Base-by-base conservation (phyloP, 2,329 filamentous ascomycete genomes). In the Aspergillus japonicus region DNA sequence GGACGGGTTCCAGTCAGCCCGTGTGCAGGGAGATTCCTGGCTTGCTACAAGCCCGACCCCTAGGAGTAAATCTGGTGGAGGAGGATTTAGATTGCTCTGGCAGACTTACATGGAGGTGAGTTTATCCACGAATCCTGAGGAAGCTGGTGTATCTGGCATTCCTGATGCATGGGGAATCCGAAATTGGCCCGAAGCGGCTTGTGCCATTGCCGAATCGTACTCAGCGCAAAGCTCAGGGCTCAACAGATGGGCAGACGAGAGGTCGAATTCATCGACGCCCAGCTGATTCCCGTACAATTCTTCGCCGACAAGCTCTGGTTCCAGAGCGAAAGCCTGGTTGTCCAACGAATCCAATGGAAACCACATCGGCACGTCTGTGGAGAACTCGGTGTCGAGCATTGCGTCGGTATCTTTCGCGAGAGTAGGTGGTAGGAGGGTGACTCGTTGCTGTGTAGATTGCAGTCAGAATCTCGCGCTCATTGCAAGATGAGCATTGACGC, bases 251-350 rank as follows among this genome's bases (percentile, higher is more conserved):
- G 54, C 47, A 16, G 49, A 57, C 5, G 51, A 24, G 7, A 54
- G 19, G n/a, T 62, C 60, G 19, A 60, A 58, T n/a, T 54, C 57
- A 29, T 55, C 52, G 52, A 61, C 49, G 2, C 50, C 58, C 29
- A 59, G 55, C 6, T 58, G 61, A 31, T 48, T 55, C 51, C 58
- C 52, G 44, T 63, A 63, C 24, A 60, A 50, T 19, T 61, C 58
- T 16, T 61, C 59, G 5, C 48, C 47, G 1, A 31, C 26, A 24
- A 61, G 29, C 6, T 21, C 56, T 8, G 63, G 31, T n/a, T 61
- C 59, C 19, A 62, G 49, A 12, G 26, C 50, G 52, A 59, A 60
- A 11, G 50, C 49, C 7, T 39, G 44, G 19, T 44, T 48, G 21
- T 61, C 60, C 24, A 58, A 39, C 11, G 57, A 55, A 44, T 64